Base-by-base conservation (phyloP, 768 basidiomycete species). In the Bullera alba region DNA sequence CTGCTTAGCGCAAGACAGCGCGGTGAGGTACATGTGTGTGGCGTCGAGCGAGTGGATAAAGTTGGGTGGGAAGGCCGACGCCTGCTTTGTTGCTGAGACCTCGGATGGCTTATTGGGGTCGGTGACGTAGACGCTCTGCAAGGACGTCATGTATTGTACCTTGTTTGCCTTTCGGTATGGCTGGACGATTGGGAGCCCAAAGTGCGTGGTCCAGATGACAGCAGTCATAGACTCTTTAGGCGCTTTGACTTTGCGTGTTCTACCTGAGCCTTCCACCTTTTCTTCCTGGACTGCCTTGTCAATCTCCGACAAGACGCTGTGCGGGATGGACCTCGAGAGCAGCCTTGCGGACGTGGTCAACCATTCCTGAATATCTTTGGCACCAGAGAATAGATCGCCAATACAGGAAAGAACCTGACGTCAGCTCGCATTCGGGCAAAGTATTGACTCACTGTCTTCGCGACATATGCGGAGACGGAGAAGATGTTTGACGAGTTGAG, bases 1-100 rank as follows among this genome's bases (percentile, higher is more conserved):
- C n/a, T n/a, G 63, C 79, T 80, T 12, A 83, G 79, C 86, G 71
- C 91, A 95, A 58, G 89, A 85, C 41, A 93, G 77, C 8, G 93
- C 91, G 2, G 92, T 95, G 60, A 96, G 75, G 81, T 96, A 84
- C 91, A 99, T 97, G 75, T 99, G 95, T 1, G 93, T 93, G 2
- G 95, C 95, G 70, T 99, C 95, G 25, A 99, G 78, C 65, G 86
- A 88, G 70, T 99, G 95, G 46, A 99, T 89, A 65, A 93, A 97
- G 75, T 99, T 99, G 42, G 95, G 95, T 4, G 95, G 93, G 82
- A 99, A 97, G 0, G 95, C 95, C 15, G 89, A 82, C 0, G 90
- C 87, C 71, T 99, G 93, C 72, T 95, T 95, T 51, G 76, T 56
- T 0, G 86, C 71, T 59, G 88, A 87, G 38, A 96, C 91, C 80